A percentile compares a stretch with the other conserved stretches of the same genome.
Conservation (phyloP, 108 stramenopile genomes). For the Aurantiochytrium sp. region DNA sequence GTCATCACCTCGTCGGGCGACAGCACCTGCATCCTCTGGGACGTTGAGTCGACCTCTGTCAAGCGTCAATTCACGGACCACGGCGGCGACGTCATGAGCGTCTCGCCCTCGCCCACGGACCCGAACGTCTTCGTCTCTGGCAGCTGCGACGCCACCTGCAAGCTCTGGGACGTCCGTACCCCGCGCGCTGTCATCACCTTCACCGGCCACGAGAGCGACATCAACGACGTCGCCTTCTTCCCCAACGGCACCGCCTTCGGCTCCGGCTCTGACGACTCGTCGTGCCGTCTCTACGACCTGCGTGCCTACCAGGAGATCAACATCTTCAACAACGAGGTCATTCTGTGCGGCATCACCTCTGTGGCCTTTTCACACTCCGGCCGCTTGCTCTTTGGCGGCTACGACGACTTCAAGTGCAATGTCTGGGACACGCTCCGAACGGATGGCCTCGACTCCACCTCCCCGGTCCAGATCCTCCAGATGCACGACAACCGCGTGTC, state of each 20-base stretch:
- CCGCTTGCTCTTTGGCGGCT: slow-evolving; percentile 57
- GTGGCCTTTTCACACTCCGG: slow-evolving; percentile 35
- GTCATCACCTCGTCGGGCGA: slow-evolving; percentile 92
- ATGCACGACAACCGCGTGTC: slow-evolving; percentile 91
- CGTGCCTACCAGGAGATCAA: slow-evolving; percentile 83
- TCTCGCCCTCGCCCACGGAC: slow-evolving; percentile 72
- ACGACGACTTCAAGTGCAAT: slow-evolving; percentile 60
- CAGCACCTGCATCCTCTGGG: slow-evolving; percentile 93
- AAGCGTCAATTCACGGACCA: slow-evolving; percentile 83
- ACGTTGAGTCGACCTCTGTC: slow-evolving; percentile 72
- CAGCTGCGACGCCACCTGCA: slow-evolving; percentile 87
- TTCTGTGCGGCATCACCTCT: slow-evolving; percentile 33
- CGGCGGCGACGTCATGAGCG: slow-evolving; percentile 85
- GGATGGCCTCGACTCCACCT: slow-evolving; percentile 37
- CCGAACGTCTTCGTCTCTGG: slow-evolving; percentile 83
- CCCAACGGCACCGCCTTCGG: slow-evolving; percentile 82
- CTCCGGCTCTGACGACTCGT: slow-evolving; percentile 91
- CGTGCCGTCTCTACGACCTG: slow-evolving; percentile 87
- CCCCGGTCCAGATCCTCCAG: slow-evolving; percentile 61
- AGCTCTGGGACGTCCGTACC: slow-evolving; percentile 91
- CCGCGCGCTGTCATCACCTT: slow-evolving; percentile 60
- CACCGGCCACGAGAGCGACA: slow-evolving; percentile 87
- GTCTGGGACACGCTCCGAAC: slow-evolving; percentile 59
- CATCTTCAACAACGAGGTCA: slow-evolving; percentile 70
- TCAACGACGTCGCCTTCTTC: slow-evolving; percentile 92